Base-by-base conservation (phyloP, 768 basidiomycete species). In the Serendipita sp. region DNA sequence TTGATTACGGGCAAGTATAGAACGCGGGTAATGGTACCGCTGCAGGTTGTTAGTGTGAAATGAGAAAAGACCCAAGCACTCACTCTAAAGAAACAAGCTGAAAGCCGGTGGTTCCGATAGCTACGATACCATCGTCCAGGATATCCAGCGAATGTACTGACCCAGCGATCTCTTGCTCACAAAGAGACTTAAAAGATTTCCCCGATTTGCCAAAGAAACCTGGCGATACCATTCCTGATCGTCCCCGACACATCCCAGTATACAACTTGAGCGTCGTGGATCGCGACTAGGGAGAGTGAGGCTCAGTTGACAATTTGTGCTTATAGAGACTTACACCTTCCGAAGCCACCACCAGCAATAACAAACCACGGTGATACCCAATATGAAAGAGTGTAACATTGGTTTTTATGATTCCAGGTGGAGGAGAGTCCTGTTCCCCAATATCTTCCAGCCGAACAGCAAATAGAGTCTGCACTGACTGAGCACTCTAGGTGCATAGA, bases 131-230 rank as follows among this genome's bases (percentile, higher is more conserved):
- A 18, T 38, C 36, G 3, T 60, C 56, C 4, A 60, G 56, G 34
- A 60, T 35, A n/a, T 60, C 34, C 16, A 60, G 8, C 8, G 16
- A 10, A 60, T 60, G 34, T 23, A 60, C n/a, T 11, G 16, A n/a
- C 16, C 56, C 56, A n/a, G 23, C 28, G 11, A 60, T 60, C 16
- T 60, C 56, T 60, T 60, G 56, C 36, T 60, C 56, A n/a, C 56
- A 32, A n/a, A 60, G 18, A 23, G 36, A 60, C 10, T 38, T 32
- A 2, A 60, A 60, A 10, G 35, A 35, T n/a, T 60, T 60, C 8
- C 35, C 16, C 56, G 56, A 23, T 18, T 38, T 32, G 4, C 56
- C 34, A 60, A 60, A 60, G 4, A 60, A 5, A 60, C 28, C 18
- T 10, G 56, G 30, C 8, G 56, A 60, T 5, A 51, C 48, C 48